Conservation (phyloP, 2,329 filamentous ascomycete genomes). For the Aspergillus novoparasiticus region DNA sequence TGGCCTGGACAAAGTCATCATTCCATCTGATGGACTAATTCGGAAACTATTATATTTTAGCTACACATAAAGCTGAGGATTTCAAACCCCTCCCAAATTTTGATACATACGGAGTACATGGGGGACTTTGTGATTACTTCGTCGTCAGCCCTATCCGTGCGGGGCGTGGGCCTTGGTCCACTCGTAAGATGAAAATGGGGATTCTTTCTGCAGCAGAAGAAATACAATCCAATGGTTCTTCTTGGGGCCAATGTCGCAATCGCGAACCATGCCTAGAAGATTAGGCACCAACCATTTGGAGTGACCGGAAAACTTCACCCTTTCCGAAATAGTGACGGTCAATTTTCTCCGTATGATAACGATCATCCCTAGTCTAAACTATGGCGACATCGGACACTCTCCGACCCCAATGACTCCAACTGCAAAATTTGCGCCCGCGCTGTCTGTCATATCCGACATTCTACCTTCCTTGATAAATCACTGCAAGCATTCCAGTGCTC, state of each 20-base stretch:
- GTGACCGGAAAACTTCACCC: background rate
- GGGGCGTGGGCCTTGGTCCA: slow-evolving; percentile 14
- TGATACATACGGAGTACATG: background rate
- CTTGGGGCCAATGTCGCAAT: slow-evolving; percentile 7
- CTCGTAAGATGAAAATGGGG: background rate
- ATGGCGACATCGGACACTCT: slow-evolving; percentile 7
- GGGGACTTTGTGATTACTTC: background rate
- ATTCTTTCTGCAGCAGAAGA: background rate
- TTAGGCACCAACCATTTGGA: slow-evolving; percentile 6
- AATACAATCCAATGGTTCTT: background rate
- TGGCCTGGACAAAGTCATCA: background rate
- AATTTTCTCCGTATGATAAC: background rate
- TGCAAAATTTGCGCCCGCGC: slow-evolving; percentile 6
- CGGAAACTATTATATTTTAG: background rate
- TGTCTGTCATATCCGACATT: background rate
- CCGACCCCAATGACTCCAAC: slow-evolving; percentile 7
- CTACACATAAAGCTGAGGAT: background rate
- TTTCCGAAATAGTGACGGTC: background rate
- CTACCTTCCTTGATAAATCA: background rate
- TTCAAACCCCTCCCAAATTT: background rate
- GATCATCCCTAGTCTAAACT: background rate
- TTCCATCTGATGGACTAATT: background rate
- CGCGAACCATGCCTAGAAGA: background rate
- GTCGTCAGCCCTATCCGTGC: slow-evolving; percentile 17
- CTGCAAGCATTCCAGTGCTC: background rate